Conservation (phyloP, 352 stramenopile species). For the Globisporangium irregulare region DNA sequence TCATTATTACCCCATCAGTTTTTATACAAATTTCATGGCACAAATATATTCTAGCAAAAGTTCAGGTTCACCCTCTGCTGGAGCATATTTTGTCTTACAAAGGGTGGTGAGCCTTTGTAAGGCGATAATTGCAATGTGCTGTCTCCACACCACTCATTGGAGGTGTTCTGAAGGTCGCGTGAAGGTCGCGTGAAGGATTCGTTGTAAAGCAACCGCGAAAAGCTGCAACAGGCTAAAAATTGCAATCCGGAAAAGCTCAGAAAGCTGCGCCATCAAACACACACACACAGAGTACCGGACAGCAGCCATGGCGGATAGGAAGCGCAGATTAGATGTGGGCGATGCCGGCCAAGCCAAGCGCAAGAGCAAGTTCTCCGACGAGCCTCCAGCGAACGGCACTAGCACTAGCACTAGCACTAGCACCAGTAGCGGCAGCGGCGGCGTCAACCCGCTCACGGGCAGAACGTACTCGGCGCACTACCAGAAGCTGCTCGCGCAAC, state of each 20-base stretch:
- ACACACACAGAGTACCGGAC: background rate
- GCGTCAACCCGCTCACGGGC: constrained; percentile 92
- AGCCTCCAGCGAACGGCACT: constrained; percentile 21
- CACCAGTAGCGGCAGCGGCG: background rate
- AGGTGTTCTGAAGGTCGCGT: constrained; percentile 15
- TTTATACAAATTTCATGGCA: too few relatives aligned
- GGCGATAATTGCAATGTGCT: background rate
- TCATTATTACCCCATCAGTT: too few relatives aligned
- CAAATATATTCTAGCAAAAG: too few relatives aligned
- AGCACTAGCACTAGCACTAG: background rate
- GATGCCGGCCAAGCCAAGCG: constrained; percentile 54
- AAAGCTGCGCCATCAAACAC: background rate
- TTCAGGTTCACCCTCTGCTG: too few relatives aligned
- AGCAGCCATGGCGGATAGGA: constrained; percentile 52
- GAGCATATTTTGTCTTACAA: too few relatives aligned
- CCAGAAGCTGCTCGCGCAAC: constrained; percentile 87
- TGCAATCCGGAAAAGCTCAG: background rate
- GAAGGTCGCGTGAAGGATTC: constrained; percentile 23
- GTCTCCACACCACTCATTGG: constrained; percentile 8
- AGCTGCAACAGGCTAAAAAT: constrained; percentile 12
- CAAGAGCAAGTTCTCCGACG: constrained; percentile 80
- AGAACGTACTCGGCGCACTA: constrained; percentile 90
- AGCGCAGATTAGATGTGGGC: constrained; percentile 63
- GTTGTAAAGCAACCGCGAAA: constrained; percentile 15
- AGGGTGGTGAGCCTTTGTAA: too few relatives aligned